Conservation (phyloP, 768 basidiomycete genomes). For the Tricholoma saponaceum region DNA sequence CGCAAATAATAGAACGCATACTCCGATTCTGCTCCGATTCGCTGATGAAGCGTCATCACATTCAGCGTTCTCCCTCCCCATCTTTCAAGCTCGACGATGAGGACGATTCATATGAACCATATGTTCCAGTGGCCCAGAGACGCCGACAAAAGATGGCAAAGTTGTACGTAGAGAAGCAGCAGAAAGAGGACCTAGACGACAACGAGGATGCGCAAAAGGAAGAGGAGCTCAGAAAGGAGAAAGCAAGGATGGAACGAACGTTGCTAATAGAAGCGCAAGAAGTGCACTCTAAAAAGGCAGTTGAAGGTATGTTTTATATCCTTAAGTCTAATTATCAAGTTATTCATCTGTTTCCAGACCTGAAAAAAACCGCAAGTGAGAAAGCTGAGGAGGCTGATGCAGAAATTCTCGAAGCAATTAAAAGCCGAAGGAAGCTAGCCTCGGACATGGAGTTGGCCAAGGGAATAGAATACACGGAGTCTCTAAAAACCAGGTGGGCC, state of each 20-base stretch:
- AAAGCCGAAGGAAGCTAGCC: conserved; percentile 84
- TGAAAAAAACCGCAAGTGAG: conserved; percentile 84
- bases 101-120: conserved; percentile 71
- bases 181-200: conserved; percentile 64
- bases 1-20: background rate
- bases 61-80: conserved; percentile 56
- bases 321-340: background rate
- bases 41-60: conserved; percentile 42
- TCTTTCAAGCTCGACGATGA: conserved; percentile 60
- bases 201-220: conserved; percentile 74
- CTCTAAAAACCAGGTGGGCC: conserved; percentile 73
- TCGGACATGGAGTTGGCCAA: conserved; percentile 92
- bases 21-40: too few relatives aligned
- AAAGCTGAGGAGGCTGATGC: conserved; percentile 86
- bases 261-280: conserved; percentile 93
- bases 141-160: conserved; percentile 78
- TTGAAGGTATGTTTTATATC: conserved; percentile 54
- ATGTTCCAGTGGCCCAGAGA: conserved; percentile 83
- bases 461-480: conserved; percentile 87
- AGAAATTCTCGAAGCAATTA: conserved; percentile 88
- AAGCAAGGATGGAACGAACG: conserved; percentile 78
- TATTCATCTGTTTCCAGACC: conserved; percentile 42
- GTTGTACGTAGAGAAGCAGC: conserved; percentile 52
- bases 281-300: conserved; percentile 79
- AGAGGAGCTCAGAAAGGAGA: conserved; percentile 72